Percentiles rank a stretch among this genome's conserved stretches.
phyloP scores from a whole-genome alignment of 2,329 filamentous ascomycete genomes.

The Nakataea oryzae region DNA sequence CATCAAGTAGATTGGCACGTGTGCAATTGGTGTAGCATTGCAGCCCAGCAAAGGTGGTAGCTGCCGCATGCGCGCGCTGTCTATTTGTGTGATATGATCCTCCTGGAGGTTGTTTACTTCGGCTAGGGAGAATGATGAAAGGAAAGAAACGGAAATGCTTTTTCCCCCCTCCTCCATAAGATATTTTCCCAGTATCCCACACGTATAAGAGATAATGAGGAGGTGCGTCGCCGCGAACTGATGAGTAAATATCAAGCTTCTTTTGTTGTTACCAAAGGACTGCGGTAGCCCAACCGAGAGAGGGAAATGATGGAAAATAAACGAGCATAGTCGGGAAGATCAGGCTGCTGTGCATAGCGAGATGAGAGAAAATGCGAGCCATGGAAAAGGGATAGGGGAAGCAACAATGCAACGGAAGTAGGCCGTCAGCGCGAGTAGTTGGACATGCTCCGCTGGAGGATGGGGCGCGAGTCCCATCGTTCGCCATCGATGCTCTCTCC shows the following conservation, averaged over 20 bases:
- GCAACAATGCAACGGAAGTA: background rate
- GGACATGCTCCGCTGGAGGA: conserved; percentile 19
- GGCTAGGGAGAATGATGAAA: background rate
- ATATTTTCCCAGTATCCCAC: background rate
- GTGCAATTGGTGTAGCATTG: background rate
- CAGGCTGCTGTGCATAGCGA: background rate
- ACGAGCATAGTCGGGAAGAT: background rate
- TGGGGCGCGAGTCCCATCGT: conserved; percentile 29
- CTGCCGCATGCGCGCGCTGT: background rate
- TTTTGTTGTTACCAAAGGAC: background rate
- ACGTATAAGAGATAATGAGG: background rate
- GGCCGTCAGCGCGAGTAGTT: conserved; percentile 1
- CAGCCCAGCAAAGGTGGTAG: background rate
- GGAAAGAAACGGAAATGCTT: background rate
- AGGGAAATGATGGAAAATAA: background rate
- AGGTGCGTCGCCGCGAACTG: background rate
- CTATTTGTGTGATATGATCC: background rate
- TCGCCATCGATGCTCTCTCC: conserved; percentile 18
- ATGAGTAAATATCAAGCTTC: background rate
- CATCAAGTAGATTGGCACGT: background rate
- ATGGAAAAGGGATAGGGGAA: too few species aligned
- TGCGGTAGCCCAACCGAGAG: background rate
- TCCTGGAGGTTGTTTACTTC: background rate
- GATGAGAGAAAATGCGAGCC: too few species aligned
- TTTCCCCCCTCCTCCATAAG: background rate